Evolutionary conservation across 345 rosid genomes (phyloP).

Genomic region (Eucalyptus sp.): DNA sequence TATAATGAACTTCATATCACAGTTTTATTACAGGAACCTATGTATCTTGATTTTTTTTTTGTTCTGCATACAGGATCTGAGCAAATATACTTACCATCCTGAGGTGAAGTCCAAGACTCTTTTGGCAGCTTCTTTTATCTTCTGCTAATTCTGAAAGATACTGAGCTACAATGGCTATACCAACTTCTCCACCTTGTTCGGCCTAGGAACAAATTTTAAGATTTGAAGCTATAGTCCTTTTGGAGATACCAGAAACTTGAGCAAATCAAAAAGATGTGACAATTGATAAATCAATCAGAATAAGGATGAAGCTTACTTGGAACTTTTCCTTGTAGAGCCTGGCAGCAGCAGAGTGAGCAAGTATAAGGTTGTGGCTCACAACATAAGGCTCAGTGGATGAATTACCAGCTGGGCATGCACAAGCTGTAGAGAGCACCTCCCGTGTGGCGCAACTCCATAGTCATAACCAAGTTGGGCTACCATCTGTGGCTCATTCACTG

Average conservation of each 20-base stretch:
- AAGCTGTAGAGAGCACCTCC: conserved; percentile 1
- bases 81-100: conserved; percentile 2
- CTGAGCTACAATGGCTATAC: not conserved
- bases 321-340: conserved; percentile 16
- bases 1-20: not conserved
- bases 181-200: not conserved
- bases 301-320: not conserved
- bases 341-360: conserved; percentile 25
- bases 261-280: not conserved
- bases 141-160: not conserved
- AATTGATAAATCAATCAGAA: conserved; percentile 2
- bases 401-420: conserved; percentile 2
- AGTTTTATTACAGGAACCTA: not conserved
- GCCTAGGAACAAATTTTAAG: not conserved
- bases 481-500: conserved; percentile 8
- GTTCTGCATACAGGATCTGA: not conserved
- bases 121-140: not conserved
- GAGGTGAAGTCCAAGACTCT: conserved; percentile 1
- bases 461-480: not conserved
- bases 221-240: not conserved
- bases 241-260: not conserved
- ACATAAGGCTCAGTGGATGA: conserved; percentile 31
- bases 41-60: not conserved
- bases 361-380: conserved; percentile 18
- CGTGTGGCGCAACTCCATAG: conserved; percentile 2